These are phyloP conservation scores for Jacaranda mimosifolia DNA, from an alignment of 257 asterid genomes.

Conservation along the genomic window DNA sequence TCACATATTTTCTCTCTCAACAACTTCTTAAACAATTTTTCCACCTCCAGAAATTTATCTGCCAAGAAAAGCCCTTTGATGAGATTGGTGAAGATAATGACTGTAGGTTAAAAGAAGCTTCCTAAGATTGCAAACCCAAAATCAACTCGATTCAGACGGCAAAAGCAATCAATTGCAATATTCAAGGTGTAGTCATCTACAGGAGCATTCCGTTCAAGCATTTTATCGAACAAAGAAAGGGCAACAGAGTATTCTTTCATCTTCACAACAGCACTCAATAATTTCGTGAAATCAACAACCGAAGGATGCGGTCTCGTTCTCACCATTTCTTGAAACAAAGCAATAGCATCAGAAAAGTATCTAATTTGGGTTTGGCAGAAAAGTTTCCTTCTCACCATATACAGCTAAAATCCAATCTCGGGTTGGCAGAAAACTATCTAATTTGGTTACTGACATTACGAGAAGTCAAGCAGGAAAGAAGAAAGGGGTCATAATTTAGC, in stretches of 20 bases:
- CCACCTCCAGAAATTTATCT: constrained; percentile 14
- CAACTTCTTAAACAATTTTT: constrained; percentile 33
- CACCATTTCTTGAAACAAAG: neutral
- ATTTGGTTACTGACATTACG: too few species aligned
- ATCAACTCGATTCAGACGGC: neutral
- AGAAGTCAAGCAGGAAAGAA: too few species aligned
- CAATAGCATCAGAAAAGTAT: constrained; percentile 28
- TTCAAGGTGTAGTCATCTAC: neutral
- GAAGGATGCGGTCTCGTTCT: too few species aligned
- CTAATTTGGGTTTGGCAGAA: too few species aligned
- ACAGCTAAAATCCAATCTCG: constrained; percentile 11
- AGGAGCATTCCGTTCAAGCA: constrained; percentile 8
- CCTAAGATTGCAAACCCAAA: constrained; percentile 35
- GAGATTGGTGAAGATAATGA: constrained; percentile 29
- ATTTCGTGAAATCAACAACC: neutral
- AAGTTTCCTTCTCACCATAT: neutral
- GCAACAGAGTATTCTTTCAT: constrained; percentile 20
- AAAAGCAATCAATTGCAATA: constrained; percentile 7
- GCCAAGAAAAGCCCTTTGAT: constrained; percentile 36
- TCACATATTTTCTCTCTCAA: constrained; percentile 22
- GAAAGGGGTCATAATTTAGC: neutral
- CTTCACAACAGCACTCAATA: constrained; percentile 9
- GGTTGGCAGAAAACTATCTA: neutral
- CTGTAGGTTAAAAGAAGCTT: constrained; percentile 19
- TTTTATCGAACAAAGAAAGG: constrained; percentile 26